phyloP scores from a whole-genome alignment of 352 stramenopile species.

The Phytophthora capsici region DNA sequence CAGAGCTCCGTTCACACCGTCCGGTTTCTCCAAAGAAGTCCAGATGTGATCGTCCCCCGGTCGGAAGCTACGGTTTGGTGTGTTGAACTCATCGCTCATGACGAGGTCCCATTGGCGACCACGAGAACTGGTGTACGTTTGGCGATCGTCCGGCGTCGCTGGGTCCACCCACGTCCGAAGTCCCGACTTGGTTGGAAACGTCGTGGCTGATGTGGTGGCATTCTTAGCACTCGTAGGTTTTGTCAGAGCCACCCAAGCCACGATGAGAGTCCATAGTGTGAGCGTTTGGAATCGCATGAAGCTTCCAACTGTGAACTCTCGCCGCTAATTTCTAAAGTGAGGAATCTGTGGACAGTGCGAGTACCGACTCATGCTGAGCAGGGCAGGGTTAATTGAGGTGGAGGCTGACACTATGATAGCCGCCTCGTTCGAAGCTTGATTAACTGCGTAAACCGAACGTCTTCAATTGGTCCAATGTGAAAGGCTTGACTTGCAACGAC shows the following conservation, averaged over 20 bases:
- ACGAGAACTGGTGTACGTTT: conserved; percentile 48
- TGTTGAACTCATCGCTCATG: conserved; percentile 80
- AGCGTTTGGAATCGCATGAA: conserved; percentile 1
- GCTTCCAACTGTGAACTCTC: not conserved
- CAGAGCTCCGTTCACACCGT: conserved; percentile 84
- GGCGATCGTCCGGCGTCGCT: conserved; percentile 30
- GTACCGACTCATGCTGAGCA: conserved; percentile 13
- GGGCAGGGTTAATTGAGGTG: not conserved
- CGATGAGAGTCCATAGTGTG: not conserved
- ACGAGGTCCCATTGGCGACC: conserved; percentile 63
- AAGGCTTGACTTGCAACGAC: conserved; percentile 14
- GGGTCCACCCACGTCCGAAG: conserved; percentile 48
- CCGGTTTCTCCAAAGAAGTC: conserved; percentile 71
- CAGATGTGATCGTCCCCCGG: conserved; percentile 91
- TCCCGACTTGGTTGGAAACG: conserved; percentile 40
- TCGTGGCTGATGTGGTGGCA: conserved; percentile 16
- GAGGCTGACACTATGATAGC: not conserved
- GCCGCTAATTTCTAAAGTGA: conserved; percentile 10
- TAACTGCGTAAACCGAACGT: not conserved
- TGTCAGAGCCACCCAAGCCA: not conserved
- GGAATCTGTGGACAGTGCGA: not conserved
- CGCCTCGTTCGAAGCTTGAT: not conserved
- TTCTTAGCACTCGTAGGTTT: conserved; percentile 15
- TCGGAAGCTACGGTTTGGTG: conserved; percentile 65
- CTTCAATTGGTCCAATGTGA: not conserved